A percentile compares a stretch with the other conserved stretches of the same genome.
Conservation (phyloP, 495 filamentous ascomycete genomes). For the Staphylotrichum longicolle region DNA sequence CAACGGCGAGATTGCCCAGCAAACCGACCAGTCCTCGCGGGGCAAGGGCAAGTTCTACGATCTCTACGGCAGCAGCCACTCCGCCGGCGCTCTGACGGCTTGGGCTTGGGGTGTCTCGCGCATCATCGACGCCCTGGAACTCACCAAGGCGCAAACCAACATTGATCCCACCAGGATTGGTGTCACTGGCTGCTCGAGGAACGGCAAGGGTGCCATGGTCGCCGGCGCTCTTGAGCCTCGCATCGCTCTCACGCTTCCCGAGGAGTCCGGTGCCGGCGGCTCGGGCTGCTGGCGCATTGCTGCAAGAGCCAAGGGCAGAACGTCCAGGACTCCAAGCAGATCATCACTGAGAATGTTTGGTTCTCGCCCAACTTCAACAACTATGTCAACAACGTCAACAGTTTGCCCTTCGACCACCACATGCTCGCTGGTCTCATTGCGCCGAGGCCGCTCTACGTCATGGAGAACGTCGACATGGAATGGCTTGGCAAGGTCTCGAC, state of each 20-base stretch:
- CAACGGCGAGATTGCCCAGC: constrained; percentile 50
- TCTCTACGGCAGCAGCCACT: constrained; percentile 47
- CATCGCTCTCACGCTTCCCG: constrained; percentile 52
- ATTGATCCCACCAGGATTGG: constrained; percentile 50
- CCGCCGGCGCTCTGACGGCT: constrained; percentile 48
- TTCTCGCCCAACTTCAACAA: constrained; percentile 46
- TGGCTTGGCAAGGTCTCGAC: constrained; percentile 52
- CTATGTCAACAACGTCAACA: constrained; percentile 39
- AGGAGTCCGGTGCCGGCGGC: constrained; percentile 52
- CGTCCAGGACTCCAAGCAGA: constrained; percentile 51
- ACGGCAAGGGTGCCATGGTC: constrained; percentile 55
- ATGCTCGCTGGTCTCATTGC: constrained; percentile 47
- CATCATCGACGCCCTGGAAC: constrained; percentile 52
- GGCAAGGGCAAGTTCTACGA: constrained; percentile 51
- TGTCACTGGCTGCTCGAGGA: constrained; percentile 54
- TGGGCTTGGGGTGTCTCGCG: constrained; percentile 55
- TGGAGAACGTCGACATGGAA: constrained; percentile 54
- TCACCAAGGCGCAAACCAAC: constrained; percentile 37
- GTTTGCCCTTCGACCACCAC: constrained; percentile 52
- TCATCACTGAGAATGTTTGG: constrained; percentile 53
- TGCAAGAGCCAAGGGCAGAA: constrained; percentile 45
- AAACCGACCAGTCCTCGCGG: constrained; percentile 37
- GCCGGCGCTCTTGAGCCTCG: constrained; percentile 51
- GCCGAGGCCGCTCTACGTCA: constrained; percentile 46
- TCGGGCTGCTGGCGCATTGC: constrained; percentile 53